A percentile compares a stretch with the other conserved stretches of the same genome.
Evolutionary conservation across 2,329 filamentous ascomycete genomes (phyloP).

Genomic region (Dactylellina haptotyla): DNA sequence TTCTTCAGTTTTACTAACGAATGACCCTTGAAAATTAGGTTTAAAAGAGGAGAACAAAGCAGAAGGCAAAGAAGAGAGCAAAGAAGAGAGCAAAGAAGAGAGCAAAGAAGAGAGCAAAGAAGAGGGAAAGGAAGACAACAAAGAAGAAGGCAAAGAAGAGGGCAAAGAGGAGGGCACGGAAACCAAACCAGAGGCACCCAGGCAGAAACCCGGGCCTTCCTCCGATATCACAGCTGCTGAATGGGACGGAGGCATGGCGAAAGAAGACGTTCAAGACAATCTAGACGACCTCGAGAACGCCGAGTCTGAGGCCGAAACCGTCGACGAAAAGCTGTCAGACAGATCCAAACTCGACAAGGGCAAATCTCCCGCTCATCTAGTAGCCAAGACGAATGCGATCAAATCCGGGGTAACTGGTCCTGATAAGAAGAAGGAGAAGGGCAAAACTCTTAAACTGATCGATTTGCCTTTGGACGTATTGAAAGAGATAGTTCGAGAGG

Average conservation of each 20-base stretch:
- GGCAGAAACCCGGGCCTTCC: slow-evolving; percentile 46
- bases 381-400: slow-evolving; percentile 11
- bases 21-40: no score
- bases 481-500: slow-evolving; percentile 81
- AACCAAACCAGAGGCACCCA: slow-evolving; percentile 4
- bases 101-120: no score
- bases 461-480: slow-evolving; percentile 82
- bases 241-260: slow-evolving; percentile 53
- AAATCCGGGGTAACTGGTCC: slow-evolving; percentile 22
- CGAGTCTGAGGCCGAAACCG: slow-evolving; percentile 44
- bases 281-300: slow-evolving; percentile 50
- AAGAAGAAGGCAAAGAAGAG: slow-evolving; percentile 13
- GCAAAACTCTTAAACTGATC: slow-evolving; percentile 71
- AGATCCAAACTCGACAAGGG: slow-evolving; percentile 43
- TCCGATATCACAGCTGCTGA: slow-evolving; percentile 51
- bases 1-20: no score
- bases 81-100: no score
- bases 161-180: slow-evolving; percentile 14
- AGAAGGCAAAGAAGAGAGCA: no score
- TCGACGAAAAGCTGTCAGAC: slow-evolving; percentile 23
- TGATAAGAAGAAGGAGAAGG: slow-evolving; percentile 48
- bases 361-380: slow-evolving; percentile 37
- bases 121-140: no score
- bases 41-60: no score
- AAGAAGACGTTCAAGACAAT: slow-evolving; percentile 51